Base-by-base conservation (phyloP, 192 early-diverging fungal species). In the Linnemannia exigua region DNA sequence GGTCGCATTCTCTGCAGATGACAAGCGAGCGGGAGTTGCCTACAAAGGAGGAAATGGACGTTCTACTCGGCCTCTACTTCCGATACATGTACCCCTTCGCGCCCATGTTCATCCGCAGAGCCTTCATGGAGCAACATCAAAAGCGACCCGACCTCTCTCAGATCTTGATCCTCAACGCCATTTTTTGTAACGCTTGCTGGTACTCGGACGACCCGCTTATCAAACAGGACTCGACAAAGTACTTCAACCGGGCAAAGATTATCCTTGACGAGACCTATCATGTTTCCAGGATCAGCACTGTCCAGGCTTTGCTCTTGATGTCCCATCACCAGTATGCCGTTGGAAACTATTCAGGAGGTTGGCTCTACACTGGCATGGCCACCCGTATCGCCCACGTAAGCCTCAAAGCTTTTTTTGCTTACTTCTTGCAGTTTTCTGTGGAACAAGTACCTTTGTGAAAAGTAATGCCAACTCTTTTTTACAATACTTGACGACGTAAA, bases 251-350 rank as follows among this genome's bases (percentile, higher is more conserved):
- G 17, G 95, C 95, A 71, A 95, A 93, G 72, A 87, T 92, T 36
- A 91, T 94, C 9, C 81, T 95, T 6, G 95, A 96, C 54, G 91
- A 93, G 75, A 90, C 95, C 51, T 94, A 94, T 72, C 94, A 93
- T 72, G 84, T 87, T 22, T 88, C 92, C 14, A 83, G 88, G 5
- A 76, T 92, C 70, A 93, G 93, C 31, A 93, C 93, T 5, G 90
- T 94, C 16, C 93, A 94, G 46, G 92, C 94, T 0, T 80, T 96
- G 68, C 54, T 96, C 51, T 75, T 95, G 41, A 88, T 95, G 87
- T 88, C 93, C 3, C 88, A 93, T 74, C 93, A 95, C 79, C 93
- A 95, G 79, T 92, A 94, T 85, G 94, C 94, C 17, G 90, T 90
- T 37, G 92, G 91, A 75, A 94, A 88, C 79, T 76, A 93, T 67